Percentiles rank a stretch among this genome's conserved stretches.
These are phyloP conservation scores for Colletotrichum siamense DNA, from an alignment of 2,329 filamentous ascomycete genomes.

Conservation along the genomic window DNA sequence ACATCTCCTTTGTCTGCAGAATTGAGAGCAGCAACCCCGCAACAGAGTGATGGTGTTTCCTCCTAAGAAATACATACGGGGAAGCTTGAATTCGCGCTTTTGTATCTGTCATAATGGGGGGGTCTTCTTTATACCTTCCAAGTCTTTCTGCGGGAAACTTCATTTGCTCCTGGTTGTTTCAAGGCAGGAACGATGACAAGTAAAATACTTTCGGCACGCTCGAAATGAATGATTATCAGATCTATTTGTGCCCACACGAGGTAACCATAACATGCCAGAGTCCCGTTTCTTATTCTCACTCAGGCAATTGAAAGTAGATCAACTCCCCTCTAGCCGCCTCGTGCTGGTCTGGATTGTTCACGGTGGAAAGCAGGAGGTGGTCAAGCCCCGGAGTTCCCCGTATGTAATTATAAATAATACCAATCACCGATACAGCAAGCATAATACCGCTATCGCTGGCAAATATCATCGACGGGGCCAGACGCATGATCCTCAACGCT, in stretches of 20 bases:
- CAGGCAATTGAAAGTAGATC: background rate
- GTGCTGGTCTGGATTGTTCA: background rate
- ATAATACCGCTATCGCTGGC: background rate
- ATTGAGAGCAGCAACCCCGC: background rate
- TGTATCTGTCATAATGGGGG: accelerated
- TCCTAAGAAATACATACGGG: background rate
- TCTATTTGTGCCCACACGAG: accelerated
- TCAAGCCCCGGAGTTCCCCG: background rate
- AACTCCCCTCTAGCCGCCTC: background rate
- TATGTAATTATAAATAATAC: background rate
- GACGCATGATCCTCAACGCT: background rate
- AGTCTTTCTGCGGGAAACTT: accelerated
- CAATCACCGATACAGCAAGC: background rate
- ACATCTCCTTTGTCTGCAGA: background rate
- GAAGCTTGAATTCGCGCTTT: background rate
- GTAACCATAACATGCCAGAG: accelerated
- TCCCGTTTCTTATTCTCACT: accelerated
- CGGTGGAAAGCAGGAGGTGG: background rate
- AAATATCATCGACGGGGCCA: background rate
- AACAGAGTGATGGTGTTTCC: accelerated
- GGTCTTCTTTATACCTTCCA: background rate
- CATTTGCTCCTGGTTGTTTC: accelerated
- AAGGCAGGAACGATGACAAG: accelerated
- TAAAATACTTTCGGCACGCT: accelerated
- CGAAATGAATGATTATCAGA: background rate